These are phyloP conservation scores for Hamigera avellanea DNA, from an alignment of 495 filamentous ascomycete genomes.

Conservation along the genomic window DNA sequence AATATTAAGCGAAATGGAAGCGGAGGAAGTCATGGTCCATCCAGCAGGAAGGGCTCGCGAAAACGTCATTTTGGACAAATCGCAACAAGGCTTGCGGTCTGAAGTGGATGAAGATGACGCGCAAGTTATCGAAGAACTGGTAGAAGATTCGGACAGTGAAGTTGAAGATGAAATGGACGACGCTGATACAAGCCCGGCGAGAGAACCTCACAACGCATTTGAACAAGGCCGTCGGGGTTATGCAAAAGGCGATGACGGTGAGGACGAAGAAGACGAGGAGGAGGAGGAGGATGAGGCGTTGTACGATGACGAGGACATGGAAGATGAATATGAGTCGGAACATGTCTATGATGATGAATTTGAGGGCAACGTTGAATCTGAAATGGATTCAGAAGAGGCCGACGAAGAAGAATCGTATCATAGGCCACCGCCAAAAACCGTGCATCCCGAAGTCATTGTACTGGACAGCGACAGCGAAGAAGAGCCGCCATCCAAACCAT, in stretches of 20 bases:
- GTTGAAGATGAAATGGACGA: slow-evolving; percentile 4
- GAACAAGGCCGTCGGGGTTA: not conserved
- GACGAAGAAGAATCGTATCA: slow-evolving; percentile 4
- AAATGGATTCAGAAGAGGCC: slow-evolving; percentile 2
- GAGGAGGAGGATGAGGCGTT: slow-evolving; percentile 13
- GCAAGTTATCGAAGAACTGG: not conserved
- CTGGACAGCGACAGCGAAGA: slow-evolving; percentile 35
- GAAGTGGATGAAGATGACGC: too few species aligned
- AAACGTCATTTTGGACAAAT: too few species aligned
- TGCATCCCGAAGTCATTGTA: slow-evolving; percentile 26
- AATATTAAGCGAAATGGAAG: too few species aligned
- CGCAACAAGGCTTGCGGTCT: too few species aligned
- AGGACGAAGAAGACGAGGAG: slow-evolving; percentile 7
- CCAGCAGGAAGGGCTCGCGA: too few species aligned
- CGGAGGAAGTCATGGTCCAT: too few species aligned
- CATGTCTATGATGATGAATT: slow-evolving; percentile 15
- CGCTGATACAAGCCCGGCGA: too few species aligned
- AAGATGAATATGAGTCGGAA: slow-evolving; percentile 6
- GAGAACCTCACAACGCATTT: too few species aligned
- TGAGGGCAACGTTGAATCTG: slow-evolving; percentile 14
- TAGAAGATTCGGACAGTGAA: not conserved
- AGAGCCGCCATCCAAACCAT: slow-evolving; percentile 11
- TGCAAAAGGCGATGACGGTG: slow-evolving; percentile 2
- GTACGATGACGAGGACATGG: slow-evolving; percentile 4
- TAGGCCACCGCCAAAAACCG: slow-evolving; percentile 3